These are phyloP conservation scores for Drechslerella coelobrocha DNA, from an alignment of 2,329 filamentous ascomycete genomes.

Conservation along the genomic window DNA sequence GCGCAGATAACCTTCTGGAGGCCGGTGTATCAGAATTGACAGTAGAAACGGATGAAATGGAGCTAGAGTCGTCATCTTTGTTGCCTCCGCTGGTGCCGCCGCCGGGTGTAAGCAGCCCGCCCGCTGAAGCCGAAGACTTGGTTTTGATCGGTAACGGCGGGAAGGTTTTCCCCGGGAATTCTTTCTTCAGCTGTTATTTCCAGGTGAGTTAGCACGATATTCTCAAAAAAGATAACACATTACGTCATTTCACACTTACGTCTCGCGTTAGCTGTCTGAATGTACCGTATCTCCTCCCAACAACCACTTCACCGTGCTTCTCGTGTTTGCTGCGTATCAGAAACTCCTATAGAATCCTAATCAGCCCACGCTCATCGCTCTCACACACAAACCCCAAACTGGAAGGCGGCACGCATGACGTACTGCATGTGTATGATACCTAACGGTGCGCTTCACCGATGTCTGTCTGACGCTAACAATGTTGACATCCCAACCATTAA, in stretches of 20 bases:
- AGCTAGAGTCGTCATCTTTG: conserved; percentile 70
- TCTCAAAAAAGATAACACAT: background rate
- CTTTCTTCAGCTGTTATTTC: conserved; percentile 68
- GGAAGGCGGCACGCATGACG: conserved; percentile 55
- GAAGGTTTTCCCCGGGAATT: conserved; percentile 88
- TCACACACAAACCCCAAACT: background rate
- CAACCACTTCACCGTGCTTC: conserved; percentile 75
- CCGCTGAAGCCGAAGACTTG: conserved; percentile 72
- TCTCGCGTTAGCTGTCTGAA: conserved; percentile 79
- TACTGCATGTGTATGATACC: conserved; percentile 90
- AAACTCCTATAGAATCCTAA: conserved; percentile 73
- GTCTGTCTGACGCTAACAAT: conserved; percentile 85
- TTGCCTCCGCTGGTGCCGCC: conserved; percentile 61
- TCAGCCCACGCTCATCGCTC: conserved; percentile 5
- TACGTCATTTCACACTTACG: conserved; percentile 54
- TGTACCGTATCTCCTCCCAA: conserved; percentile 86
- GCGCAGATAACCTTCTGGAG: conserved; percentile 57
- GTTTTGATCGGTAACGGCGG: conserved; percentile 91
- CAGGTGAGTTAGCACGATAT: background rate
- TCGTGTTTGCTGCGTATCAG: conserved; percentile 82
- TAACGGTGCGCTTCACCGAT: conserved; percentile 81
- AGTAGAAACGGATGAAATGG: conserved; percentile 76
- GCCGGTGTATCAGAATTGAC: conserved; percentile 65
- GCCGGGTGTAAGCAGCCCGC: conserved; percentile 64
- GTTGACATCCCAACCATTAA: conserved; percentile 97